A percentile compares a stretch with the other conserved stretches of the same genome.
Evolutionary conservation across 331 rosid species (phyloP).

Genomic region (Rosa hybrid): DNA sequence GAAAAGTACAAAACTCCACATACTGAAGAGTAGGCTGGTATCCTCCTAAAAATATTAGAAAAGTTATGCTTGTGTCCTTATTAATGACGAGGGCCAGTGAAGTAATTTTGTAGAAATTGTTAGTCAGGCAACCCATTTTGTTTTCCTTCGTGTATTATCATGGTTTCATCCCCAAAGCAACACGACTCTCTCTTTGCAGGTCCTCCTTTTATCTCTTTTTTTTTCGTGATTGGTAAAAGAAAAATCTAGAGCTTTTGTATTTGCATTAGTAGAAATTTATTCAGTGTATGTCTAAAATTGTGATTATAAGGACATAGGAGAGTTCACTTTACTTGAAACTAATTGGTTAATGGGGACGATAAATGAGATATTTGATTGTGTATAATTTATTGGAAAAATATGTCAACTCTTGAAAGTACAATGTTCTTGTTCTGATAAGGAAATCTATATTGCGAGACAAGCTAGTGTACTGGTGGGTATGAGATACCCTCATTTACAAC

Average conservation of each 20-base stretch:
- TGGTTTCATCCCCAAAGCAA: neutral
- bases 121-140: neutral
- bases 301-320: neutral
- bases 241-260: neutral
- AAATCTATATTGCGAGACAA: slow-evolving; percentile 26
- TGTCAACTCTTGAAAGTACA: neutral
- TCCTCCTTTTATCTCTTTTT: neutral
- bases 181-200: neutral
- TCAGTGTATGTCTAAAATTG: neutral
- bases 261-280: neutral
- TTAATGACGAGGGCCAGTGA: neutral
- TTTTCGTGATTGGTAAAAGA: neutral
- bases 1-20: neutral
- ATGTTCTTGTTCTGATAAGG: slow-evolving; percentile 23
- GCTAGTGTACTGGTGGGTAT: no score
- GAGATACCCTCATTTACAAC: no score
- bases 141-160: neutral
- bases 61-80: neutral
- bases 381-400: neutral
- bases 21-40: neutral
- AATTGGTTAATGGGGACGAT: neutral
- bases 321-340: neutral
- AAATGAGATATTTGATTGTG: neutral
- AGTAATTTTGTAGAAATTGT: neutral
- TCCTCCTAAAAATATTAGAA: neutral